phyloP scores from a whole-genome alignment of 768 basidiomycete species.

The Tubosaeta sp. region DNA sequence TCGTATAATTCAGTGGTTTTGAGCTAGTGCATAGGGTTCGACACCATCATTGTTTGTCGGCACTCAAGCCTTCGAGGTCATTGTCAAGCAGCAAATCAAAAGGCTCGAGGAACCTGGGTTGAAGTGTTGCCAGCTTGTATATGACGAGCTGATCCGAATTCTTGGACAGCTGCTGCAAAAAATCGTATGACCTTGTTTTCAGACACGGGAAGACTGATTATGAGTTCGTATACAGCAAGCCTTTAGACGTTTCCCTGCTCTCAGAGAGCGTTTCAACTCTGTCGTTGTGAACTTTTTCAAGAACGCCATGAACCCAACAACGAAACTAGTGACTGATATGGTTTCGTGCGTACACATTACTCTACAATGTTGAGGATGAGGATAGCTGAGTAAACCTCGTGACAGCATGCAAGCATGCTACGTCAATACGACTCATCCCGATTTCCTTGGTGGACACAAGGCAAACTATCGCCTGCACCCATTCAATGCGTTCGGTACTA shows the following conservation, averaged over 20 bases:
- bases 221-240: slow-evolving; percentile 58
- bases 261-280: slow-evolving; percentile 92
- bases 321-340: slow-evolving; percentile 90
- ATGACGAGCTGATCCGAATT: slow-evolving; percentile 96
- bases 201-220: background rate
- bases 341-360: slow-evolving; percentile 61
- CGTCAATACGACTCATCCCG: slow-evolving; percentile 98
- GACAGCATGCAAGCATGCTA: slow-evolving; percentile 96
- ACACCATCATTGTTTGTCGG: slow-evolving; percentile 96
- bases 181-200: slow-evolving; percentile 55
- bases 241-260: slow-evolving; percentile 95
- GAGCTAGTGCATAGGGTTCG: slow-evolving; percentile 59
- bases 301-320: slow-evolving; percentile 87
- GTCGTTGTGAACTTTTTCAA: slow-evolving; percentile 98
- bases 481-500: background rate
- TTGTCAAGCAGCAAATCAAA: slow-evolving; percentile 99
- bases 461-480: slow-evolving; percentile 28
- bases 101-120: slow-evolving; percentile 90
- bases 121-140: slow-evolving; percentile 93
- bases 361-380: background rate
- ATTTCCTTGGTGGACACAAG: slow-evolving; percentile 96
- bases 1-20: background rate
- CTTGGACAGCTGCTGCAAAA: slow-evolving; percentile 86
- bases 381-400: slow-evolving; percentile 2
- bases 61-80: slow-evolving; percentile 95